Base-by-base conservation (phyloP, 2,329 filamentous ascomycete species). In the Fusarium newnesense region DNA sequence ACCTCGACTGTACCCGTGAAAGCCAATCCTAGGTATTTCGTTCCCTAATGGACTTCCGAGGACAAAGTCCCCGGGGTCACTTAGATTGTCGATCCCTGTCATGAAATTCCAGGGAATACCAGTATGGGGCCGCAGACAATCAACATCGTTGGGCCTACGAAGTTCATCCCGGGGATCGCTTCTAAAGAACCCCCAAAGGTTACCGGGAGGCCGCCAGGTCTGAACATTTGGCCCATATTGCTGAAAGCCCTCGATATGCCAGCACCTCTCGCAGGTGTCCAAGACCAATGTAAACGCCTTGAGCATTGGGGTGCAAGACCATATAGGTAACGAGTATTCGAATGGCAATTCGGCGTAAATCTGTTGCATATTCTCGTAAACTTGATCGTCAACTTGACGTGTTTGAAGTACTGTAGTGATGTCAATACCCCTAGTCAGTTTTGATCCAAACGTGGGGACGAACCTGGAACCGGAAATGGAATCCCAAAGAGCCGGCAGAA, bases 251-350 rank as follows among this genome's bases (percentile, higher is more conserved):
- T 52, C 49, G 3, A 36, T 52, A 26, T 36, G 49, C 32, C 32
- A 52, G 0, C 1, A 3, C n/a, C 0, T 4, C 24, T 10, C 5
- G 16, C 16, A 24, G 0, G 1, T 10, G 9, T 10, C n/a, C 2
- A 8, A 8, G n/a, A 9, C 12, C 21, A 52, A 4, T 13, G 11
- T 36, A 4, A 52, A 36, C 18, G 1, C 12, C n/a, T 36, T 52
- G n/a, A 36, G 32, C 18, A 36, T 52, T 52, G 32, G 47, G 32
- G n/a, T 52, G 9, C 2, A 12, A 24, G 3, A 3, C 12, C 32
- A 26, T 8, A 36, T 15, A 52, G 49, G 49, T 19, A 36, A 24
- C 21, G 47, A 26, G 10, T 12, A 36, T 4, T 16, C 12, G 18
- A 36, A 36, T 4, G 18, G 32, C 3, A 36, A 2, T 12, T 9